A percentile compares a stretch with the other conserved stretches of the same genome.
These are phyloP conservation scores for Komagataella pastoris DNA, from an alignment of 805 yeast species.

Conservation along the genomic window DNA sequence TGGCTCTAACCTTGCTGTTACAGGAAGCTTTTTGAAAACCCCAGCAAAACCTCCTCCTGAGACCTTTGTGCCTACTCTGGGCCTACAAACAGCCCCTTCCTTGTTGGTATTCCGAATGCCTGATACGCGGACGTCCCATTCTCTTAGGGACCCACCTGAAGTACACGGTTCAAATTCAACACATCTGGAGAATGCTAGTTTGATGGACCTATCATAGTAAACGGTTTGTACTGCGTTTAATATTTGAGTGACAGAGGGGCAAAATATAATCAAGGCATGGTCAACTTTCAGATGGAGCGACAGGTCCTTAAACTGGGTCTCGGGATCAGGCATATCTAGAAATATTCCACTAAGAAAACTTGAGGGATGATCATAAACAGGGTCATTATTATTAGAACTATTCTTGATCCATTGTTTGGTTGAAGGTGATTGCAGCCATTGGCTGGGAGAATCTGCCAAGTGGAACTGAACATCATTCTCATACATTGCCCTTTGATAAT, in stretches of 20 bases:
- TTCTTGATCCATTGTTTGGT: constrained; percentile 10
- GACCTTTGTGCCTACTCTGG: constrained; percentile 31
- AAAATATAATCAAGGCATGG: constrained; percentile 28
- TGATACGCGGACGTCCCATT: constrained; percentile 34
- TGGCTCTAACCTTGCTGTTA: constrained; percentile 8
- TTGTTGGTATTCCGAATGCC: constrained; percentile 25
- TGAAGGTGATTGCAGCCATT: constrained; percentile 20
- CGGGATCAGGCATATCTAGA: constrained; percentile 32
- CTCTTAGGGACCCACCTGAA: constrained; percentile 32
- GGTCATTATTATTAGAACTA: constrained; percentile 5
- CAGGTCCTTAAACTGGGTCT: constrained; percentile 18
- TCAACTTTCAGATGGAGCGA: constrained; percentile 23
- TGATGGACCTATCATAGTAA: constrained; percentile 15
- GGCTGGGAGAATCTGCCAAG: constrained; percentile 23
- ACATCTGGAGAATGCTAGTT: constrained; percentile 22
- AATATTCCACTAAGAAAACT: constrained; percentile 29
- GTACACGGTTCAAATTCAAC: constrained; percentile 31
- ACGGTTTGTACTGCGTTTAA: constrained; percentile 23
- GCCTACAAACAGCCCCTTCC: constrained; percentile 30
- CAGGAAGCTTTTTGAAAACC: constrained; percentile 21
- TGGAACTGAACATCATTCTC: constrained; percentile 31
- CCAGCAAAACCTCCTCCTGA: constrained; percentile 41
- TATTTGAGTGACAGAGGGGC: constrained; percentile 36
- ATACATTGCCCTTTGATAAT: constrained; percentile 29
- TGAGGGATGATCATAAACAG: constrained; percentile 4